Conservation (phyloP, 148 eudicot genomes). For the Fagopyrum tataricum region DNA sequence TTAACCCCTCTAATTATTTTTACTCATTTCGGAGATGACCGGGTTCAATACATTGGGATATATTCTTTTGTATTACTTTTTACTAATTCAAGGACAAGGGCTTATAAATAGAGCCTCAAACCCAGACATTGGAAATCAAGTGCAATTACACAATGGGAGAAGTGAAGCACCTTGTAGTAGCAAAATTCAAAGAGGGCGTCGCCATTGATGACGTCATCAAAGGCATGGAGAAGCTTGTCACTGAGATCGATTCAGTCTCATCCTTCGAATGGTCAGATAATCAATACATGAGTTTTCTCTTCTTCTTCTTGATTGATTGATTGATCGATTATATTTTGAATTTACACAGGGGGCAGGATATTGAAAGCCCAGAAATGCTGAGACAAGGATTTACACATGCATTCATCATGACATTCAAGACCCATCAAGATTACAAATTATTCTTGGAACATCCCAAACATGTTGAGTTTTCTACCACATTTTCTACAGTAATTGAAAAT, state of each 20-base stretch:
- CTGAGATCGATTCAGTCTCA: slow-evolving; percentile 50
- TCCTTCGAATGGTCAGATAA: slow-evolving; percentile 69
- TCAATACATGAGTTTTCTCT: not conserved
- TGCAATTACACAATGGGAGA: slow-evolving; percentile 31
- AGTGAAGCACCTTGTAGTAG: slow-evolving; percentile 82
- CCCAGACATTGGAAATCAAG: not conserved
- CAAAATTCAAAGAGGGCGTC: slow-evolving; percentile 76
- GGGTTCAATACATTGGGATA: too few species aligned
- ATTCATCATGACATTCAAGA: slow-evolving; percentile 59
- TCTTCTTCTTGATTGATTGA: not conserved
- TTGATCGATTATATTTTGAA: not conserved
- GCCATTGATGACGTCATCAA: slow-evolving; percentile 60
- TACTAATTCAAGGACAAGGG: too few species aligned
- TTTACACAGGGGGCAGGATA: slow-evolving; percentile 63
- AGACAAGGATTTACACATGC: slow-evolving; percentile 94
- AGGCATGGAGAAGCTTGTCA: slow-evolving; percentile 67
- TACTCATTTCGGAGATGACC: too few species aligned
- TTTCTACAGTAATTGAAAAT: slow-evolving; percentile 58
- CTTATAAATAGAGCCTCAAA: not conserved
- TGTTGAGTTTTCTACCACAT: slow-evolving; percentile 53
- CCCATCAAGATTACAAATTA: slow-evolving; percentile 55
- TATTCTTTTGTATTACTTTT: too few species aligned
- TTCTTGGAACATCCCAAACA: slow-evolving; percentile 63
- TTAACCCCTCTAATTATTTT: too few species aligned
- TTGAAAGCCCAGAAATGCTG: slow-evolving; percentile 71